Evolutionary conservation across 139 green algal species (phyloP), one percentile per base, ranked within the genome.

Genomic region (Tetradesmus lagerheimii): DNA sequence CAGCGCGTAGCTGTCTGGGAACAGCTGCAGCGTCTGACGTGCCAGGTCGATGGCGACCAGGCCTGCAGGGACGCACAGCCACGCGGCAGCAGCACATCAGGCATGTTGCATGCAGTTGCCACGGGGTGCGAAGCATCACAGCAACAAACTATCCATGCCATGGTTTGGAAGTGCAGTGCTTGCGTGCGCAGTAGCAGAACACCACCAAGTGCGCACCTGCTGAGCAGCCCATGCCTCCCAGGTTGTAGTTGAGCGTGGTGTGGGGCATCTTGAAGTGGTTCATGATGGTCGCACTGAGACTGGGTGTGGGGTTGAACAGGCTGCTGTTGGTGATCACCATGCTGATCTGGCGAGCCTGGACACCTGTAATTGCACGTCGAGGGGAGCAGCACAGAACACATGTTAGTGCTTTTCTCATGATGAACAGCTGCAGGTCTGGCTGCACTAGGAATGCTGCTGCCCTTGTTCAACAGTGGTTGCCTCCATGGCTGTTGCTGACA

Each of bases 271-370:
- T 95, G 91, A 97, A 98, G 89, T 98, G 93, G 93, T 98, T 97
- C 89, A 99, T 96, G 71, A 99, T 96, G 97, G 99, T 99, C 31
- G 98, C 96, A 15, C 94, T 94, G 45, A 99, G 93, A 20, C 95
- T 98, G 76, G 98, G 98, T 1, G 98, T 99, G 34, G 98, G 98
- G 94, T 98, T 99, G 96, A 99, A 99, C 47, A 99, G 94, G 45
- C 87, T 96, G 96, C 98, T 99, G 95, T 99, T 99, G 16, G 99
- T 95, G 57, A 99, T 94, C 57, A 99, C 92, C 71, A 99, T 97
- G 93, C 97, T 97, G 41, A 99, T 96, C 86, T 99, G 92, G 71
- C 89, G 88, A 14, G 97, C 94, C 75, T 93, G 89, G 64, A 98
- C 75, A 25, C 93, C 92, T 90, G 93, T 71, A 66, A 23, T 29